These are phyloP conservation scores for Colletotrichum navitas DNA, from an alignment of 2,329 filamentous ascomycete species.

Conservation along the genomic window DNA sequence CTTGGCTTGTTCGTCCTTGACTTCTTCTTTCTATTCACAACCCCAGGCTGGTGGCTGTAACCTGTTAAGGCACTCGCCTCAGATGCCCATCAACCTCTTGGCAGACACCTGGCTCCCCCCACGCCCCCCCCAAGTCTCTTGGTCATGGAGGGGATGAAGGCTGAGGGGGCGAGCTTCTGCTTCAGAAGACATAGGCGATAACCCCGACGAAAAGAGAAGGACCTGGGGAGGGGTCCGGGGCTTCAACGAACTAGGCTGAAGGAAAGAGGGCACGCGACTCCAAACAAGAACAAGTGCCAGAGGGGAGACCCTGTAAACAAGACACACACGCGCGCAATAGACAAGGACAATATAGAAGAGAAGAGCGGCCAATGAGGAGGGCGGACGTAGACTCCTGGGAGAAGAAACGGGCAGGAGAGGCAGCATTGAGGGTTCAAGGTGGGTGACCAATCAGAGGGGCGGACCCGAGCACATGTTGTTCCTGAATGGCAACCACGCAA, in stretches of 20 bases:
- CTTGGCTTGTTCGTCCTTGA: constrained; percentile 27
- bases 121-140: constrained; percentile 27
- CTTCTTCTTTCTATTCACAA: constrained; percentile 25
- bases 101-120: constrained; percentile 26
- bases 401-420: constrained; percentile 43
- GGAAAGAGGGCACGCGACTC: constrained; percentile 40
- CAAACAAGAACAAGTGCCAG: constrained; percentile 26
- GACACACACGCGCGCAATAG: neutral
- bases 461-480: constrained; percentile 41
- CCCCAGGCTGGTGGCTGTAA: constrained; percentile 24
- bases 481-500: constrained; percentile 35
- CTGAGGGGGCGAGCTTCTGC: constrained; percentile 9
- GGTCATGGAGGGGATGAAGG: neutral
- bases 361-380: constrained; percentile 27
- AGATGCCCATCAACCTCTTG: constrained; percentile 26
- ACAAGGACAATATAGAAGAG: neutral
- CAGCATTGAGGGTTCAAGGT: constrained; percentile 22
- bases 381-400: constrained; percentile 30
- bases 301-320: constrained; percentile 20
- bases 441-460: constrained; percentile 31
- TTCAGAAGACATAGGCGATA: constrained; percentile 3
- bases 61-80: constrained; percentile 31
- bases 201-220: constrained; percentile 20
- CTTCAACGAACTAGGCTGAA: constrained; percentile 18
- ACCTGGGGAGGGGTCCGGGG: constrained; percentile 11